phyloP scores from a whole-genome alignment of 1,139 yeast species.

The Williopsis jadinii region DNA sequence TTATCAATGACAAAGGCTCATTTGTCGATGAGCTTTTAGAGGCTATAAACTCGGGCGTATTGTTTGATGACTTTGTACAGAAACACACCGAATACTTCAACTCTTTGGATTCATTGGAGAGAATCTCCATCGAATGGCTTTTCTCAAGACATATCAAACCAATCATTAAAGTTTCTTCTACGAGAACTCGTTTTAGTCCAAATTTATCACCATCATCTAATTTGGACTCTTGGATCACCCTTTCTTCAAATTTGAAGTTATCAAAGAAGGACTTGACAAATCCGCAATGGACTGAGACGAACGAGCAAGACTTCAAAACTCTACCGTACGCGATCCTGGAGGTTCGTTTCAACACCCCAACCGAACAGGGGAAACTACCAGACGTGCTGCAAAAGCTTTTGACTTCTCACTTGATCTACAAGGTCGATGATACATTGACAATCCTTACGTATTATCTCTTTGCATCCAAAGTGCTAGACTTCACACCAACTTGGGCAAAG shows the following conservation, averaged over 20 bases:
- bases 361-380: slow-evolving; percentile 3
- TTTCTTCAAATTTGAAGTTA: slow-evolving; percentile 25
- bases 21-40: slow-evolving; percentile 14
- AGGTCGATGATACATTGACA: slow-evolving; percentile 26
- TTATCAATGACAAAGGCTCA: slow-evolving; percentile 14
- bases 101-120: slow-evolving; percentile 34
- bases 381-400: slow-evolving; percentile 17
- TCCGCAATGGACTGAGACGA: slow-evolving; percentile 21
- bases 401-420: slow-evolving; percentile 29
- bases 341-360: slow-evolving; percentile 11
- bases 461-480: slow-evolving; percentile 11
- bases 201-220: slow-evolving; percentile 5
- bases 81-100: slow-evolving; percentile 5
- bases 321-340: slow-evolving; percentile 33
- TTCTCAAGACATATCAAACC: slow-evolving; percentile 43
- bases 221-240: slow-evolving; percentile 26
- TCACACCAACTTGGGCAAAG: slow-evolving; percentile 26
- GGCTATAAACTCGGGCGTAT: slow-evolving; percentile 6
- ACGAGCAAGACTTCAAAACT: slow-evolving; percentile 11
- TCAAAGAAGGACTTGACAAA: slow-evolving; percentile 10
- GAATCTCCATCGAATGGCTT: slow-evolving; percentile 45
- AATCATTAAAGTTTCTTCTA: slow-evolving; percentile 34
- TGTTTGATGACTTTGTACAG: slow-evolving; percentile 9
- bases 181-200: slow-evolving; percentile 40
- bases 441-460: slow-evolving; percentile 28